A percentile compares a stretch with the other conserved stretches of the same genome.
These are phyloP conservation scores for Brettanomyces nanus DNA, from an alignment of 805 yeast genomes.

Conservation along the genomic window DNA sequence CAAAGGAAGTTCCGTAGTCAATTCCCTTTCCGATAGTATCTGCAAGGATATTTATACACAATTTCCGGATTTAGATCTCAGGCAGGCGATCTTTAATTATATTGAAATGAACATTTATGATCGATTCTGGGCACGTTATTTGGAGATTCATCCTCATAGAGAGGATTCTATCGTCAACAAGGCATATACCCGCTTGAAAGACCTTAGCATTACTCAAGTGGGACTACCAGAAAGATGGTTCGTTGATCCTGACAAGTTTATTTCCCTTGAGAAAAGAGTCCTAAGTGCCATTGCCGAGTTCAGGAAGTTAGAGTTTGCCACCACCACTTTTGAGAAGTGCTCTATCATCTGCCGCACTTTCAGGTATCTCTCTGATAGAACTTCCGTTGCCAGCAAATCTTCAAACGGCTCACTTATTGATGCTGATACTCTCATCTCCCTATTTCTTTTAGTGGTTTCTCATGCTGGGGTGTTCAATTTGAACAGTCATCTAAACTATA, in stretches of 20 bases:
- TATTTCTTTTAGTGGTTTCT: slow-evolving; percentile 63
- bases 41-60: slow-evolving; percentile 19
- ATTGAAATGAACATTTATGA: slow-evolving; percentile 64
- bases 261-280: slow-evolving; percentile 35
- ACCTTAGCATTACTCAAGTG: slow-evolving; percentile 42
- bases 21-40: slow-evolving; percentile 23
- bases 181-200: slow-evolving; percentile 27
- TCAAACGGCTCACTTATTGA: slow-evolving; percentile 38
- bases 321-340: slow-evolving; percentile 41
- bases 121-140: slow-evolving; percentile 49
- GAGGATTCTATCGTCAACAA: slow-evolving; percentile 16
- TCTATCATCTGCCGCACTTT: slow-evolving; percentile 44
- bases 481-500: slow-evolving; percentile 57
- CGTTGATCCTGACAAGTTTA: slow-evolving; percentile 9
- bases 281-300: slow-evolving; percentile 45
- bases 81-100: slow-evolving; percentile 53
- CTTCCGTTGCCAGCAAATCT: neutral
- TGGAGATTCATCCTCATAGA: slow-evolving; percentile 4
- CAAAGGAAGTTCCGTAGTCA: slow-evolving; percentile 26
- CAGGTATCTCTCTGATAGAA: slow-evolving; percentile 33
- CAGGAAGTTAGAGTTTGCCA: slow-evolving; percentile 35
- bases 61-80: slow-evolving; percentile 30
- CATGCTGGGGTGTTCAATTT: slow-evolving; percentile 52
- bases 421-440: slow-evolving; percentile 75
- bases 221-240: slow-evolving; percentile 30